Evolutionary conservation across 352 stramenopile species (phyloP).

Genomic region (Phytophthora meadii): DNA sequence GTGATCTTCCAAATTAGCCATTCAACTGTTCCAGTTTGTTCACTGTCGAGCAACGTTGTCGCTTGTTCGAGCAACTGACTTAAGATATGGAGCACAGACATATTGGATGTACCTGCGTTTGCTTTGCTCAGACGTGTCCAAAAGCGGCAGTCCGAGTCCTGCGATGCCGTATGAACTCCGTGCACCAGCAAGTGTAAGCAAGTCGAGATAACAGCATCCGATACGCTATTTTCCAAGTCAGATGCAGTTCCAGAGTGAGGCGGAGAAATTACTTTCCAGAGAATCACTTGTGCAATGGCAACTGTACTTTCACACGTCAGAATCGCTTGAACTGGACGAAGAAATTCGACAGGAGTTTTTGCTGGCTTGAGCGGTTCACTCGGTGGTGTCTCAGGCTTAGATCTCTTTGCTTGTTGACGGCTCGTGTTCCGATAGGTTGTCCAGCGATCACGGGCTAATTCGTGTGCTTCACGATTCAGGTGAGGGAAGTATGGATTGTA

Average conservation of each 20-base stretch:
- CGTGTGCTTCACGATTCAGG: slow-evolving; percentile 84
- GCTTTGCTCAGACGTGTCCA: slow-evolving; percentile 58
- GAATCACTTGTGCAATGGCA: slow-evolving; percentile 63
- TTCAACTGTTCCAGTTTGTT: slow-evolving; percentile 76
- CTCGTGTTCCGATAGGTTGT: slow-evolving; percentile 71
- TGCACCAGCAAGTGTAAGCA: slow-evolving; percentile 83
- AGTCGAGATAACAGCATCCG: slow-evolving; percentile 86
- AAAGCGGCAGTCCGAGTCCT: slow-evolving; percentile 40
- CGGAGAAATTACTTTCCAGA: slow-evolving; percentile 64
- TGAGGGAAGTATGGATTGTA: slow-evolving; percentile 91
- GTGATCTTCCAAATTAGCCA: slow-evolving; percentile 79
- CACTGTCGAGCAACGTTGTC: slow-evolving; percentile 63
- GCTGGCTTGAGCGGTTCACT: slow-evolving; percentile 54
- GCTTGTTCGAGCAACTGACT: slow-evolving; percentile 55
- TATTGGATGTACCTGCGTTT: slow-evolving; percentile 38
- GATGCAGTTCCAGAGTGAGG: slow-evolving; percentile 11
- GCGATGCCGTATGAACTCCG: slow-evolving; percentile 68
- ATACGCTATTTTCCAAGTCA: slow-evolving; percentile 53
- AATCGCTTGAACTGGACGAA: slow-evolving; percentile 65
- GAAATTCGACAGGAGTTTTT: slow-evolving; percentile 50
- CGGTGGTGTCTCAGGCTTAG: slow-evolving; percentile 16
- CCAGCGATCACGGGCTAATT: slow-evolving; percentile 84
- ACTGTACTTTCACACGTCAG: slow-evolving; percentile 78
- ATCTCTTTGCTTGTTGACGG: slow-evolving; percentile 42
- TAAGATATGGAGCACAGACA: slow-evolving; percentile 66